phyloP scores from a whole-genome alignment of 169 alveolate genomes.

The Plasmodium inui region DNA sequence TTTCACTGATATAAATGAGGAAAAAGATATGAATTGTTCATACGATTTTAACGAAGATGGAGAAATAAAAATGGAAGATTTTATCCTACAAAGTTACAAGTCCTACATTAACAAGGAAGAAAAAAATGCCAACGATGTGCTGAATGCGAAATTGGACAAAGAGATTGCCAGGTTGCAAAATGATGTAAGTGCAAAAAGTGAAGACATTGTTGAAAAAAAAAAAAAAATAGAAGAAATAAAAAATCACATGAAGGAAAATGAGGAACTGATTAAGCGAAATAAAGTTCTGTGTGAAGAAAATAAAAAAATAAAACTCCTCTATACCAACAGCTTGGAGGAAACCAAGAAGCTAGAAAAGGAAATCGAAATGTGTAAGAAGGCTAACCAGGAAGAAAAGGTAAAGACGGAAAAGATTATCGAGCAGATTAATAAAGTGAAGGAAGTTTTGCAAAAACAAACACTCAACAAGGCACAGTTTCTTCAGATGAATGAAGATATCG shows the following conservation, averaged over 20 bases:
- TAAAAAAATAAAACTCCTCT: slow-evolving; percentile 51
- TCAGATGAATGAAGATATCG: slow-evolving; percentile 73
- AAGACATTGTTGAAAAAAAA: slow-evolving; percentile 66
- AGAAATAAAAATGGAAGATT: slow-evolving; percentile 73
- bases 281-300: slow-evolving; percentile 72
- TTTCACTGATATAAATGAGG: slow-evolving; percentile 80
- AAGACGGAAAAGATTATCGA: slow-evolving; percentile 63
- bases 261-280: slow-evolving; percentile 60
- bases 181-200: slow-evolving; percentile 29
- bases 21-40: slow-evolving; percentile 73
- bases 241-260: slow-evolving; percentile 69
- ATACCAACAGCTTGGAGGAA: slow-evolving; percentile 70
- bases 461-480: slow-evolving; percentile 67
- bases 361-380: slow-evolving; percentile 68
- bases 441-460: slow-evolving; percentile 63
- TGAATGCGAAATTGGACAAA: slow-evolving; percentile 50
- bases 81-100: slow-evolving; percentile 51
- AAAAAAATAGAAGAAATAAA: slow-evolving; percentile 70
- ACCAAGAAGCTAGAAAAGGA: slow-evolving; percentile 66
- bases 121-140: slow-evolving; percentile 34
- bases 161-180: slow-evolving; percentile 25
- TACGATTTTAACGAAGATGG: slow-evolving; percentile 56
- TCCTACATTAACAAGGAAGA: slow-evolving; percentile 62
- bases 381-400: slow-evolving; percentile 40
- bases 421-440: slow-evolving; percentile 58